A percentile compares a stretch with the other conserved stretches of the same genome.
These are phyloP conservation scores for Chara braunii DNA, from an alignment of 139 green algal genomes.

Conservation along the genomic window DNA sequence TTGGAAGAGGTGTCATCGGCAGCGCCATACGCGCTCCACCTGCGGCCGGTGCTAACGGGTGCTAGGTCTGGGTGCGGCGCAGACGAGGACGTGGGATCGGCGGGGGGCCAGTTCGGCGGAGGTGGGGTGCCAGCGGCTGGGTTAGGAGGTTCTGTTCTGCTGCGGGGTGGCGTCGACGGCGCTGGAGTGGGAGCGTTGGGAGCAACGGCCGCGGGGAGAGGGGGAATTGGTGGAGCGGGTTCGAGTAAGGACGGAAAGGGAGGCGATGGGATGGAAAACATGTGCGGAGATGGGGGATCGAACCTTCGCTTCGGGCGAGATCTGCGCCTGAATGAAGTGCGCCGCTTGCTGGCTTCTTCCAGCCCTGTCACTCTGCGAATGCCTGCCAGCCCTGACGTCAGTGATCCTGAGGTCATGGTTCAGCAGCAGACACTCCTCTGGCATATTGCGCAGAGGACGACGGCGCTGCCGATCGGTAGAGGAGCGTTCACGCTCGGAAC, in stretches of 20 bases:
- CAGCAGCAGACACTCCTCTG: conserved; percentile 52
- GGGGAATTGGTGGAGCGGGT: not conserved
- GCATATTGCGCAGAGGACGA: conserved; percentile 61
- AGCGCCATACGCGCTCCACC: too few relatives aligned
- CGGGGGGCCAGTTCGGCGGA: conserved; percentile 15
- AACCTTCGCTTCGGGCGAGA: conserved; percentile 65
- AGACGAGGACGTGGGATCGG: too few relatives aligned
- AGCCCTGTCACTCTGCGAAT: conserved; percentile 34
- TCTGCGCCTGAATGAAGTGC: conserved; percentile 60
- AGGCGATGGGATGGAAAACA: conserved; percentile 44
- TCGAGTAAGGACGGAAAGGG: not conserved
- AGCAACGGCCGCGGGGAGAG: not conserved
- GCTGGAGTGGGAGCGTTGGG: too few relatives aligned
- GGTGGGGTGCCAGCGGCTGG: not conserved
- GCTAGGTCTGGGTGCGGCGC: too few relatives aligned
- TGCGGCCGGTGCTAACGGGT: too few relatives aligned
- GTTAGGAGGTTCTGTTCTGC: not conserved
- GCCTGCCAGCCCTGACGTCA: conserved; percentile 8
- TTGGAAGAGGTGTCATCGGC: too few relatives aligned
- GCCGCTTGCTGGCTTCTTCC: conserved; percentile 41
- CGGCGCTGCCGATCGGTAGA: conserved; percentile 66
- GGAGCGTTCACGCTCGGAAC: conserved; percentile 71
- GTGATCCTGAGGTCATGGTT: conserved; percentile 34
- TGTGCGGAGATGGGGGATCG: conserved; percentile 15
- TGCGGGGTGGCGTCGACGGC: too few relatives aligned